phyloP scores from a whole-genome alignment of 208 protist genomes.

The Acanthamoeba triangularis region DNA sequence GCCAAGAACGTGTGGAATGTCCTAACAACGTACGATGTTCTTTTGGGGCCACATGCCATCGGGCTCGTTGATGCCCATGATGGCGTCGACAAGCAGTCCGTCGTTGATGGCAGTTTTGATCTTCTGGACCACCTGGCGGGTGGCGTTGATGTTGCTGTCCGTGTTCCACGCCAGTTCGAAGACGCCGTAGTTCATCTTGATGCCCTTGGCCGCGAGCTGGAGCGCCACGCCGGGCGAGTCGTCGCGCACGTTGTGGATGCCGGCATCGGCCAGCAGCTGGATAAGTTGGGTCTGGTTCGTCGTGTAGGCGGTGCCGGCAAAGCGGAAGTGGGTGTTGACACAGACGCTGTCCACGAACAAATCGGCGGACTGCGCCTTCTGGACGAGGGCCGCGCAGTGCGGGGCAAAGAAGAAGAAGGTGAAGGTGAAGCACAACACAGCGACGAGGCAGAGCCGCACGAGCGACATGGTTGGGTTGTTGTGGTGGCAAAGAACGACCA shows the following conservation, averaged over 20 bases:
- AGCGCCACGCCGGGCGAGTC: background rate
- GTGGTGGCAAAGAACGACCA: too few relatives aligned
- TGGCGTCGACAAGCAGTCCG: background rate
- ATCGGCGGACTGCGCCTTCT: background rate
- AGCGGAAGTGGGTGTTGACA: constrained; percentile 47
- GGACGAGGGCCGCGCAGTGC: background rate
- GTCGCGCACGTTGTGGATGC: constrained; percentile 21
- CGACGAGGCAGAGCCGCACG: too few relatives aligned
- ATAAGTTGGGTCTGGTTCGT: background rate
- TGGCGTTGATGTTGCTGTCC: background rate
- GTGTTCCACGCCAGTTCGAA: background rate
- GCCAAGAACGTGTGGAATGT: background rate
- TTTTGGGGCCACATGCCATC: background rate
- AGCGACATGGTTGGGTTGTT: too few relatives aligned
- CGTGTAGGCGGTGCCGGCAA: background rate
- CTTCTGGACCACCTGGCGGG: background rate
- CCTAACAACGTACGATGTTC: background rate
- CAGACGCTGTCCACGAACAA: background rate
- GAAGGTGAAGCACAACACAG: too few relatives aligned
- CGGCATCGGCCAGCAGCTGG: background rate
- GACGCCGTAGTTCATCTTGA: background rate
- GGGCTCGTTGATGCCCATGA: background rate
- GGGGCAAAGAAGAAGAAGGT: too few relatives aligned
- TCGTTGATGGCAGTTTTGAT: background rate
- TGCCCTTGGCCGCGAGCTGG: background rate